Conservation (phyloP, 75 land plant genomes). For the Cunninghamia lanceolata region DNA sequence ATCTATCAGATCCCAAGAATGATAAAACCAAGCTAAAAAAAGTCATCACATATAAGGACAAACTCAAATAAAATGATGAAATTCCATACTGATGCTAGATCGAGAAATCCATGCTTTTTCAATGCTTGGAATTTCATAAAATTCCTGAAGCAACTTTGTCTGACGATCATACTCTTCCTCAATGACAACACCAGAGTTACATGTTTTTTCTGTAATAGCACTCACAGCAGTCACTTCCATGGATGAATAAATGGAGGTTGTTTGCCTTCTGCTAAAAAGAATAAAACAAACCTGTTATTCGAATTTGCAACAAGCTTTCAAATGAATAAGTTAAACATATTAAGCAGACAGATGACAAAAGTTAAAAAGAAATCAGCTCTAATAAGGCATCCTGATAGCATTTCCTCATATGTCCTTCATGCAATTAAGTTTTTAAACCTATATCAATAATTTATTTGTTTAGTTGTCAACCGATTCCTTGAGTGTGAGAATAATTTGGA, state of each 20-base stretch:
- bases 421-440: neutral
- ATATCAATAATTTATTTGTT: neutral
- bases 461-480: neutral
- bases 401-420: neutral
- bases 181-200: neutral
- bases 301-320: neutral
- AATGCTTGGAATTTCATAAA: constrained; percentile 65
- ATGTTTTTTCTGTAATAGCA: neutral
- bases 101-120: constrained; percentile 88
- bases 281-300: neutral
- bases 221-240: constrained; percentile 3
- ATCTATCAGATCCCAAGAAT: neutral
- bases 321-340: neutral
- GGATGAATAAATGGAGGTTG: neutral
- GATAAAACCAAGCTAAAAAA: neutral
- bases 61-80: neutral
- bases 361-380: neutral
- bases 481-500: neutral
- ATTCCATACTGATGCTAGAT: constrained; percentile 44
- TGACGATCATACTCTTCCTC: constrained; percentile 52
- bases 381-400: neutral
- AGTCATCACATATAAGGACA: neutral
- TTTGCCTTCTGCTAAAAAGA: neutral
- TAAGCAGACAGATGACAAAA: neutral
- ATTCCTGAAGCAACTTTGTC: constrained; percentile 74